Conservation (phyloP, 2,329 filamentous ascomycete species). For the Byssoonygena ceratinophila region DNA sequence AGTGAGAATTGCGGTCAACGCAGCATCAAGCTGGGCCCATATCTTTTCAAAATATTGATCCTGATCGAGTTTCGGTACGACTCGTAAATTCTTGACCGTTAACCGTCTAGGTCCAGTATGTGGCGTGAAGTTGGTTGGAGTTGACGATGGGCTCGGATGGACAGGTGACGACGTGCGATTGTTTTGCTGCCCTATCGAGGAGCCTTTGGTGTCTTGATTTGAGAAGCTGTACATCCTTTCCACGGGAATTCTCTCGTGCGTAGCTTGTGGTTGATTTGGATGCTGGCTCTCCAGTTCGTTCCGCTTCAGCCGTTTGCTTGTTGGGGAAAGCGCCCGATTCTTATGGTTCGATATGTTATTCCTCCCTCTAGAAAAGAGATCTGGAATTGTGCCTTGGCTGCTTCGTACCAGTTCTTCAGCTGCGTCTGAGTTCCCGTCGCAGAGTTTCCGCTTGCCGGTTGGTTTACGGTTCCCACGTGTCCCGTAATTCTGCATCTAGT, state of each 20-base stretch:
- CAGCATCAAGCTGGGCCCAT: constrained; percentile 62
- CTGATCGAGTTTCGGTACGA: constrained; percentile 52
- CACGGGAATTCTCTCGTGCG: constrained; percentile 20
- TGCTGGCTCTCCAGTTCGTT: constrained; percentile 1
- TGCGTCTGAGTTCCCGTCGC: constrained; percentile 24
- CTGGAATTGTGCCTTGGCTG: constrained; percentile 34
- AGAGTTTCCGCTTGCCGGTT: constrained; percentile 34
- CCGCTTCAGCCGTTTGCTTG: constrained; percentile 31
- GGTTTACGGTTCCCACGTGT: constrained; percentile 36
- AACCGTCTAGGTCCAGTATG: constrained; percentile 71
- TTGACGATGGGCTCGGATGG: constrained; percentile 23
- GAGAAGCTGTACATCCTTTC: constrained; percentile 48
- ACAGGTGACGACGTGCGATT: constrained; percentile 18
- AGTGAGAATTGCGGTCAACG: constrained; percentile 62
- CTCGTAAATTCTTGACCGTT: constrained; percentile 83
- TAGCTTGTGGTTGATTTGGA: neutral
- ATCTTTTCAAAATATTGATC: constrained; percentile 68
- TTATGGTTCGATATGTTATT: constrained; percentile 18
- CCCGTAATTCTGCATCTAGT: constrained; percentile 36
- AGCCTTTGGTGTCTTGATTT: constrained; percentile 26
- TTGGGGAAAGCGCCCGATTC: constrained; percentile 24
- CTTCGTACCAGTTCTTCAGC: constrained; percentile 22
- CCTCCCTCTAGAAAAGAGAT: constrained; percentile 33
- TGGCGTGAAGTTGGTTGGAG: constrained; percentile 52
- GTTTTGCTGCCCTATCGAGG: constrained; percentile 21